Evolutionary conservation across 805 yeast genomes (phyloP), one percentile per base, ranked within the genome.

Genomic region (Helenozyma rhizophorensis): DNA sequence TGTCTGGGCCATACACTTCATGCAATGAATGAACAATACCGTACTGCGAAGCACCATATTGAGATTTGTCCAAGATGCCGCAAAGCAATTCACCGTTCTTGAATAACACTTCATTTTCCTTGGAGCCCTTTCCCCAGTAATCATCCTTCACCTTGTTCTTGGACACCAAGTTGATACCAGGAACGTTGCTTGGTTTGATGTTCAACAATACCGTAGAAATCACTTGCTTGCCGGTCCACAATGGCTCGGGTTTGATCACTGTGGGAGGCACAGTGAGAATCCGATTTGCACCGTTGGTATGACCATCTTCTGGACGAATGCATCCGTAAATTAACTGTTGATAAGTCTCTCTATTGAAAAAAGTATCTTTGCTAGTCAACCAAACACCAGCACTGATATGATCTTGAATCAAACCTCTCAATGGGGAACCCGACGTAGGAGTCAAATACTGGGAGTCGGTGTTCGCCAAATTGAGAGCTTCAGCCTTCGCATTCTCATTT

Each of bases 371-470:
- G 62, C 70, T 87, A 6, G 98, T 93, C 54, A 93, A 72, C 97
- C 97, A 93, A 25, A 94, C 96, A 69, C 98, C 99, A 7, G 97
- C 97, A 51, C 94, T 82, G 64, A 93, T 88, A 56, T 94, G 98
- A 69, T 93, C 99, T 71, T 93, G 99, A 62, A 94, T 94, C 60
- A 93, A 74, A 65, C 99, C 99, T 76, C 98, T 84, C 43, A 94
- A 81, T 22, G 99, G 99, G 38, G 95, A 74, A 58, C 99, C 99
- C 9, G 97, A 87, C 13, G 99, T 93, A 30, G 99, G 99, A 4
- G 98, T 90, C 58, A 93, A 72, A 61, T 93, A 93, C 68, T 93
- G 98, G 40, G 95, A 84, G 62, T 94, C 97, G 7, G 99, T 93
- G 60, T 90, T 89, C 25, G 98, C 98, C 59, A 93, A 72, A 56